Base-by-base conservation (phyloP, 768 basidiomycete genomes). In the Artomyces pyxidatus region DNA sequence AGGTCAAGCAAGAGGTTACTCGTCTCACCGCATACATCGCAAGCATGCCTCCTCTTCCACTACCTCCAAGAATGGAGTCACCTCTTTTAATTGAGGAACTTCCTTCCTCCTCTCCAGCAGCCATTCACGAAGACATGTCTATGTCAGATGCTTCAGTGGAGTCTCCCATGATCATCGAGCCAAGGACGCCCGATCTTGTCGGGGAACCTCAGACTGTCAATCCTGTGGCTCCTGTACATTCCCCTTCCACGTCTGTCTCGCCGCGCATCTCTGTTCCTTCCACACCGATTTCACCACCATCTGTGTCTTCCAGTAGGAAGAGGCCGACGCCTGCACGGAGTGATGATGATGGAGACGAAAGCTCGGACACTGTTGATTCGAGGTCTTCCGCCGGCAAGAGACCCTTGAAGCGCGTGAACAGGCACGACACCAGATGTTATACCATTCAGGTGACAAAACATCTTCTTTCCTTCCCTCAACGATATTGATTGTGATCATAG, bases 391-490 rank as follows among this genome's bases (percentile, higher is more conserved):
- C 56, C 8, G 62, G 49, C 8, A 47, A 58, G 19, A 66, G 62
- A 3, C 74, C 68, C 1, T 45, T 61, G 32, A 75, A 73, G 52
- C 71, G 85, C 21, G 61, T 57, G 17, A 83, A 74, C 53, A 78
- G 81, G 45, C 83, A 81, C 53, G 84, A 85, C 61, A 77, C 60
- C 37, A 74, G 78, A 10, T 79, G 77, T 63, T 68, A 83, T 32
- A 87, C 83, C 0, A 78, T 88, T 21, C 79, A 85, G 60, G 85
- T 83, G n/a, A n/a, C n/a, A 62, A 55, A 27, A 11, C 23, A 68
- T 62, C 11, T 26, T 39, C 14, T 37, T 30, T 6, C 7, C 29
- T 22, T 14, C n/a, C 38, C 17, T 39, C 17, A 41, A 16, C 16
- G 43, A 21, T 27, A 42, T 21, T 30, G 14, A n/a, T 47, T 42